These are phyloP conservation scores for Podospora anserina DNA, from an alignment of 495 filamentous ascomycete genomes.

Conservation along the genomic window DNA sequence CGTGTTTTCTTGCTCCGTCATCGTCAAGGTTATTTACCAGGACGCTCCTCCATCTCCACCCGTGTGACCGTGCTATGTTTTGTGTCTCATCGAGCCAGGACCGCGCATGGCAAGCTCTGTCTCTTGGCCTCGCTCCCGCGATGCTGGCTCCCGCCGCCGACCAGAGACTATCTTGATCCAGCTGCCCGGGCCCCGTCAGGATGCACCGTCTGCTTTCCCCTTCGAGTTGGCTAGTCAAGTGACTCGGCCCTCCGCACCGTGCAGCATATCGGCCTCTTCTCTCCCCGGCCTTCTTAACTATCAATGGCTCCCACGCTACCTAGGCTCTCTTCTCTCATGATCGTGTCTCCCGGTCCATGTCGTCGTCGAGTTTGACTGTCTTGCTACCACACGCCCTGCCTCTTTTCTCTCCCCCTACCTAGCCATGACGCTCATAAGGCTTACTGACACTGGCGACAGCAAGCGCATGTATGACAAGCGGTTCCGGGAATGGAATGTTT, in stretches of 20 bases:
- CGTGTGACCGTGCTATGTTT: background rate
- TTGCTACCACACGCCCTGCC: background rate
- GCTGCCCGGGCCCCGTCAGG: background rate
- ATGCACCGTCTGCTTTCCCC: background rate
- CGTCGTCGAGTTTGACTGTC: background rate
- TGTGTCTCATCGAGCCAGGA: background rate
- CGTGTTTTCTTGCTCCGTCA: background rate
- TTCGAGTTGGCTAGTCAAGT: background rate
- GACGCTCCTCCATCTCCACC: background rate
- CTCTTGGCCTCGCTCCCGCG: background rate
- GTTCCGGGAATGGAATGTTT: conserved; percentile 36
- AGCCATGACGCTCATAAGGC: conserved; percentile 29
- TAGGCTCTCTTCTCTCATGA: background rate
- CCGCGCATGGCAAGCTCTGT: background rate
- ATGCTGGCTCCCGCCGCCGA: background rate
- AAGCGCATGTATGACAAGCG: conserved; percentile 40
- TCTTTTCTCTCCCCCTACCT: background rate
- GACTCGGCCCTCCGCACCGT: background rate
- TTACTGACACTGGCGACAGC: conserved; percentile 29
- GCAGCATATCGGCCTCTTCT: background rate
- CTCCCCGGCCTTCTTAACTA: background rate
- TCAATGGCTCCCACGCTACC: background rate
- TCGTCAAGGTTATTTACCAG: background rate
- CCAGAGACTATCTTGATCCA: background rate
- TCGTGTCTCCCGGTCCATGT: background rate